phyloP scores from a whole-genome alignment of 495 filamentous ascomycete species.

The Penicillium riverlandense region DNA sequence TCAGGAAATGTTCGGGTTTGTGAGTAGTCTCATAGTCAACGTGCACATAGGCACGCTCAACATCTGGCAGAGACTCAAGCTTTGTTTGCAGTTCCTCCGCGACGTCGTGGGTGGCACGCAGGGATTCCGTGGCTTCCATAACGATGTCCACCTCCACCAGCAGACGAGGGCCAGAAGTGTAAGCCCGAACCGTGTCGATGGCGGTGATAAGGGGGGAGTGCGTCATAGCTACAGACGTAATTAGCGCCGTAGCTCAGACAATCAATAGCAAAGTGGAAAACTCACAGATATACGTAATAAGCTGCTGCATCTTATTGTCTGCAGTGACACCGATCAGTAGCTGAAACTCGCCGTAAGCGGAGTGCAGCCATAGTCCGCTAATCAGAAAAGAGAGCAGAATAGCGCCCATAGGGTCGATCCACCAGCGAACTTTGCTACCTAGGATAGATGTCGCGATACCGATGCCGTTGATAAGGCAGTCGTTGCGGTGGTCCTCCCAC shows the following conservation, averaged over 20 bases:
- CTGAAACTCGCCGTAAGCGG: slow-evolving; percentile 85
- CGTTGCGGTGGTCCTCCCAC: slow-evolving; percentile 88
- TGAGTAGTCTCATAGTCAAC: slow-evolving; percentile 98
- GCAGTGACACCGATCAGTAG: slow-evolving; percentile 85
- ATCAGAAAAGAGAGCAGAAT: slow-evolving; percentile 75
- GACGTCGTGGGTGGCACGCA: slow-evolving; percentile 82
- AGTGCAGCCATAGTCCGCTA: slow-evolving; percentile 69
- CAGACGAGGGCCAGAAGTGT: slow-evolving; percentile 85
- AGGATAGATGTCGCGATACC: slow-evolving; percentile 85
- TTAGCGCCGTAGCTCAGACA: not conserved
- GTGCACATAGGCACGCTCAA: slow-evolving; percentile 96
- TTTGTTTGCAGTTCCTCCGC: slow-evolving; percentile 94
- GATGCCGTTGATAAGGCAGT: slow-evolving; percentile 80
- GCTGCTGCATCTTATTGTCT: slow-evolving; percentile 75
- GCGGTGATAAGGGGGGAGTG: slow-evolving; percentile 73
- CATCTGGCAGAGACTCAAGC: slow-evolving; percentile 83
- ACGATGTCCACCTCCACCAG: slow-evolving; percentile 89
- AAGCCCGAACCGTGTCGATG: slow-evolving; percentile 92
- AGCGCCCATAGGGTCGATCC: slow-evolving; percentile 91
- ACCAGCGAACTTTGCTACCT: slow-evolving; percentile 86
- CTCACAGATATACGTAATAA: slow-evolving; percentile 91
- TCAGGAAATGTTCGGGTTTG: slow-evolving; percentile 71
- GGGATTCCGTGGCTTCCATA: slow-evolving; percentile 61
- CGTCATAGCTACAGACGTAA: slow-evolving; percentile 57
- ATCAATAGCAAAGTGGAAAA: slow-evolving; percentile 1